Conservation (phyloP, 179 eudicot species). For the Corrigiola litoralis region DNA sequence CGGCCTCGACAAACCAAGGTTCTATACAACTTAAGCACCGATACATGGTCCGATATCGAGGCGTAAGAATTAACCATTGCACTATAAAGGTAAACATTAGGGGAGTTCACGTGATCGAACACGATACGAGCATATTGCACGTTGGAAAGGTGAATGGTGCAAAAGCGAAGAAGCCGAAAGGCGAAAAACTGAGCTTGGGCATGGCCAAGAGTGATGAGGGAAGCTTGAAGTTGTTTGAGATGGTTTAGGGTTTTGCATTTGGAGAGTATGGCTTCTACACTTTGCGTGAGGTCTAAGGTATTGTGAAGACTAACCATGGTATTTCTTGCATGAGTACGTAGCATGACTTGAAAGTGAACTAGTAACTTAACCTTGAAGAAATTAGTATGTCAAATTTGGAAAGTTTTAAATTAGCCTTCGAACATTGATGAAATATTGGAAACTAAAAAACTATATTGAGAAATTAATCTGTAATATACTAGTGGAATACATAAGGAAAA, state of each 20-base stretch:
- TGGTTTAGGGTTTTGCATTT: slow-evolving; percentile 49
- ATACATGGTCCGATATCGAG: slow-evolving; percentile 24
- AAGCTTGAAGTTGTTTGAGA: slow-evolving; percentile 51
- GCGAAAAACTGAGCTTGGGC: slow-evolving; percentile 46
- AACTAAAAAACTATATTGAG: too few relatives aligned
- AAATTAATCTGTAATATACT: too few relatives aligned
- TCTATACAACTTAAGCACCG: slow-evolving; percentile 32
- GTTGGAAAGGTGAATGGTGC: slow-evolving; percentile 37
- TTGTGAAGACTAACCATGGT: slow-evolving; percentile 8
- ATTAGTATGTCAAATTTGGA: too few relatives aligned
- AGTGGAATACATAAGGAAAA: too few relatives aligned
- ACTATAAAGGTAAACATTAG: slow-evolving; percentile 54
- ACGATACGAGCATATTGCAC: slow-evolving; percentile 45
- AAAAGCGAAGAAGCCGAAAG: slow-evolving; percentile 57
- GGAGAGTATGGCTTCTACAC: slow-evolving; percentile 20
- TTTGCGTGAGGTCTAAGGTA: not conserved
- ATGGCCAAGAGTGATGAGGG: slow-evolving; percentile 42
- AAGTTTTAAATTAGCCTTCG: too few relatives aligned
- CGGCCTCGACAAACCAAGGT: slow-evolving; percentile 31
- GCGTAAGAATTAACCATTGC: slow-evolving; percentile 57
- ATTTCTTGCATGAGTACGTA: too few relatives aligned
- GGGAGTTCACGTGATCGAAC: slow-evolving; percentile 37
- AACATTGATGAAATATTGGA: too few relatives aligned
- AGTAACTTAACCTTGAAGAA: too few relatives aligned
- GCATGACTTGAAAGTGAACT: too few relatives aligned